These are phyloP conservation scores for Benincasa hispida DNA, from an alignment of 306 rosid genomes.

Conservation along the genomic window DNA sequence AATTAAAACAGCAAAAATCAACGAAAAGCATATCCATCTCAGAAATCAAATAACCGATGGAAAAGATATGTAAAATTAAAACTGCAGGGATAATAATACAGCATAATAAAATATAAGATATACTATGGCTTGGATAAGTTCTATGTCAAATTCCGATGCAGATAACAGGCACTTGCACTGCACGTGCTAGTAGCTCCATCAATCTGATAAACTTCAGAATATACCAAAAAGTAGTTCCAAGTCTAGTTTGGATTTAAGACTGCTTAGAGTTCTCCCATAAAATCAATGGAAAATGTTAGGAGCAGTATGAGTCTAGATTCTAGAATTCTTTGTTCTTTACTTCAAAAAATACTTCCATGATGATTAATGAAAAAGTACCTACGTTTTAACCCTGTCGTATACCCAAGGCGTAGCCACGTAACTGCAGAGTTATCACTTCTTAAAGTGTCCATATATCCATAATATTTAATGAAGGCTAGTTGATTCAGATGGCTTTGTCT, in stretches of 20 bases:
- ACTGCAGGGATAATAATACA: background rate
- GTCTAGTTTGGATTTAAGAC: background rate
- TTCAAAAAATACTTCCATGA: background rate
- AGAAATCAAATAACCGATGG: background rate
- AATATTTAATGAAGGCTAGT: background rate
- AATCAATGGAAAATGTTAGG: background rate
- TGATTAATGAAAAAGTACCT: too few species aligned
- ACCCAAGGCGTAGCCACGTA: too few species aligned
- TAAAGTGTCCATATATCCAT: background rate
- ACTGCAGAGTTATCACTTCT: too few species aligned
- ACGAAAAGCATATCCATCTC: background rate
- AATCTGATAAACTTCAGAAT: background rate
- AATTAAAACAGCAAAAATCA: slow-evolving; percentile 3
- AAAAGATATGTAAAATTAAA: background rate
- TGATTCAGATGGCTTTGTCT: background rate
- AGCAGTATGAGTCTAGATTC: background rate
- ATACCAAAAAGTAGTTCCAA: background rate
- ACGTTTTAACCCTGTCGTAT: too few species aligned
- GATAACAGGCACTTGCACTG: background rate
- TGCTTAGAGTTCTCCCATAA: background rate
- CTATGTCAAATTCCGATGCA: background rate
- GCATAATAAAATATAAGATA: background rate
- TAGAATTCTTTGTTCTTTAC: background rate
- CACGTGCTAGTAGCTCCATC: background rate
- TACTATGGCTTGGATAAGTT: background rate